A percentile compares a stretch with the other conserved stretches of the same genome.
phyloP scores from a whole-genome alignment of 495 filamentous ascomycete species.

The Trypethelium eluteriae region DNA sequence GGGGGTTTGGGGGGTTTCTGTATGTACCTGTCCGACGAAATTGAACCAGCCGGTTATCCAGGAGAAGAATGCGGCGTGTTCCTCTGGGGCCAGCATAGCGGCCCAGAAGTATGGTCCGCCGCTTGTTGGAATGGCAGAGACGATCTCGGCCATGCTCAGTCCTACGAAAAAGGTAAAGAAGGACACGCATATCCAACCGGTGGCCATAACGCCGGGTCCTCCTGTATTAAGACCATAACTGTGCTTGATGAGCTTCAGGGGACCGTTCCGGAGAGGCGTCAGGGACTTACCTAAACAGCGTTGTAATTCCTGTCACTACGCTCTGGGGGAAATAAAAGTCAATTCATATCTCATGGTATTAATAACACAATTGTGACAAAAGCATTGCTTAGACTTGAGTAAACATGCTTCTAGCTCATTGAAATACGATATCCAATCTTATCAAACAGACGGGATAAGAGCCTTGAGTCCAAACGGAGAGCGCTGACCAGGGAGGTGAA shows the following conservation, averaged over 20 bases:
- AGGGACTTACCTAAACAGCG: constrained; percentile 27
- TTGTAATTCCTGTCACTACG: constrained; percentile 56
- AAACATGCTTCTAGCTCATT: background rate
- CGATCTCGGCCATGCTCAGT: constrained; percentile 58
- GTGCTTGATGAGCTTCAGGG: constrained; percentile 2
- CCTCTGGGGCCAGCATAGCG: constrained; percentile 50
- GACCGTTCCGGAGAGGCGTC: constrained; percentile 28
- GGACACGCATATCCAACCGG: constrained; percentile 54
- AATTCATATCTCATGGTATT: background rate
- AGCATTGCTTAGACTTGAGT: background rate
- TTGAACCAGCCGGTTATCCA: constrained; percentile 58
- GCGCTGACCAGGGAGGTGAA: too few species aligned
- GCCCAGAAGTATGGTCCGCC: constrained; percentile 64
- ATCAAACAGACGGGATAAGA: too few species aligned
- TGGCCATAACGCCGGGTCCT: constrained; percentile 50
- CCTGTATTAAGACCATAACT: constrained; percentile 50
- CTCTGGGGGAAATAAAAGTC: constrained; percentile 35
- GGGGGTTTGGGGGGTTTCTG: background rate
- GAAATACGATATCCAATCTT: too few species aligned
- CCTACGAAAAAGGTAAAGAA: constrained; percentile 54
- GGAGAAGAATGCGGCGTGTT: constrained; percentile 50
- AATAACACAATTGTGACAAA: constrained; percentile 8
- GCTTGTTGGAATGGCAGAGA: constrained; percentile 55
- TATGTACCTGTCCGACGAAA: constrained; percentile 26
- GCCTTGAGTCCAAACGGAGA: too few species aligned